These are phyloP conservation scores for Heliamphora pulchella DNA, from an alignment of 179 eudicot species.

Conservation along the genomic window DNA sequence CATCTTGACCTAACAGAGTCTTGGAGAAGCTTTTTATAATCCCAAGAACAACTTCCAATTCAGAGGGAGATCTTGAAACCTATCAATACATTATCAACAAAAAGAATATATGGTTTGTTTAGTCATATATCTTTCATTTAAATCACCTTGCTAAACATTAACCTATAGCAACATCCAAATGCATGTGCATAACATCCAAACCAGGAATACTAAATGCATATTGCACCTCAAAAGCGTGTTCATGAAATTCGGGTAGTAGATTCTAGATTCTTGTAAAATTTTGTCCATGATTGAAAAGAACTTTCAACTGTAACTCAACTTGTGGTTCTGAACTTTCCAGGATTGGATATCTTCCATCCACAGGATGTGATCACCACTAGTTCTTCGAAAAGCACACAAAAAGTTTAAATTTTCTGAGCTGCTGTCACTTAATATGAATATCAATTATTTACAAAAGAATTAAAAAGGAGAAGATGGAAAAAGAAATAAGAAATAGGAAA, in stretches of 20 bases:
- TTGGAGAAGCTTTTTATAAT: constrained; percentile 62
- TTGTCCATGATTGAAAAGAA: background rate
- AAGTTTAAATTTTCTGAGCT: background rate
- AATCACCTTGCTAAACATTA: background rate
- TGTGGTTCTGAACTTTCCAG: background rate
- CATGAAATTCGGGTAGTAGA: background rate
- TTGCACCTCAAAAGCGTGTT: constrained; percentile 2
- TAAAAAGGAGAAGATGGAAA: background rate
- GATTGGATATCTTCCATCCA: constrained; percentile 5
- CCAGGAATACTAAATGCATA: background rate
- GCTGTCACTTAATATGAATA: background rate
- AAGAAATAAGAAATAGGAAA: background rate
- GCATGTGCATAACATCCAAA: constrained; percentile 1
- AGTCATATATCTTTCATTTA: background rate
- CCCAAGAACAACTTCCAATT: constrained; percentile 73
- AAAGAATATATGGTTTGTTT: background rate
- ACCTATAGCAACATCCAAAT: background rate
- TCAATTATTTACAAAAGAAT: background rate
- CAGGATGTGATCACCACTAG: background rate
- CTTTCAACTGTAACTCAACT: background rate
- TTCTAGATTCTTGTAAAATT: background rate
- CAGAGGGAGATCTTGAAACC: constrained; percentile 90
- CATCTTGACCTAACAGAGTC: constrained; percentile 55
- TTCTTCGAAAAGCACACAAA: background rate
- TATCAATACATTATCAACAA: constrained; percentile 17